A percentile compares a stretch with the other conserved stretches of the same genome.
Evolutionary conservation across 495 filamentous ascomycete species (phyloP).

Genomic region (Thozetella sp.): DNA sequence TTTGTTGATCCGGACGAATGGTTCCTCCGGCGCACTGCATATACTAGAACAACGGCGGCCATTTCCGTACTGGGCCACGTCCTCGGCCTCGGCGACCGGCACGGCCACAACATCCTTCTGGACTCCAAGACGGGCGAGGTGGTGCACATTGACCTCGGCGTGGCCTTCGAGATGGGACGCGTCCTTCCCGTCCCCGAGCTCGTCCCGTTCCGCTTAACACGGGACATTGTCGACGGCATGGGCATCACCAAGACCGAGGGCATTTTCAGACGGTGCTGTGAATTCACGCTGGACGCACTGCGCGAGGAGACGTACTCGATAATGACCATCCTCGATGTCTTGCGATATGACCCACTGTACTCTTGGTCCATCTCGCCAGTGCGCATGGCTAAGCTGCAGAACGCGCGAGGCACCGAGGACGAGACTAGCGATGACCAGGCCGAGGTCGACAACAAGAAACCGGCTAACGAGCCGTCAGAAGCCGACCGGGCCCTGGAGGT

Average conservation of each 20-base stretch:
- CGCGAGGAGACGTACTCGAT: slow-evolving; percentile 92
- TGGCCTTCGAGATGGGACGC: slow-evolving; percentile 95
- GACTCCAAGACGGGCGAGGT: slow-evolving; percentile 91
- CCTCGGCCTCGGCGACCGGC: slow-evolving; percentile 91
- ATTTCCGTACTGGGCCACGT: slow-evolving; percentile 95
- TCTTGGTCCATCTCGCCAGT: slow-evolving; percentile 94
- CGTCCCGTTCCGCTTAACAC: slow-evolving; percentile 92
- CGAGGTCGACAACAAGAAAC: slow-evolving; percentile 30
- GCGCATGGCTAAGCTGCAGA: slow-evolving; percentile 66
- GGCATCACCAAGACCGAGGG: slow-evolving; percentile 94
- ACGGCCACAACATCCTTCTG: slow-evolving; percentile 94
- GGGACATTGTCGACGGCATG: slow-evolving; percentile 96
- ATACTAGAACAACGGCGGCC: slow-evolving; percentile 89
- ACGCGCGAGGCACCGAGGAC: slow-evolving; percentile 38
- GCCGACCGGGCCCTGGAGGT: slow-evolving; percentile 90
- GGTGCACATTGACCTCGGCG: slow-evolving; percentile 94
- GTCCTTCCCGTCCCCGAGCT: slow-evolving; percentile 92
- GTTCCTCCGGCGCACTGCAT: slow-evolving; percentile 84
- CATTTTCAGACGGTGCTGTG: slow-evolving; percentile 93
- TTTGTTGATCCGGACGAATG: slow-evolving; percentile 95
- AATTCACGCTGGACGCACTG: slow-evolving; percentile 93
- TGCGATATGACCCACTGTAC: slow-evolving; percentile 95
- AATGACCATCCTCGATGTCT: slow-evolving; percentile 94
- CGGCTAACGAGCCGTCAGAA: slow-evolving; percentile 80
- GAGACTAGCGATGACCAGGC: slow-evolving; percentile 27